A percentile compares a stretch with the other conserved stretches of the same genome.
These are phyloP conservation scores for Dactylis glomerata DNA, from an alignment of 176 grass and related monocot genomes.

Conservation along the genomic window DNA sequence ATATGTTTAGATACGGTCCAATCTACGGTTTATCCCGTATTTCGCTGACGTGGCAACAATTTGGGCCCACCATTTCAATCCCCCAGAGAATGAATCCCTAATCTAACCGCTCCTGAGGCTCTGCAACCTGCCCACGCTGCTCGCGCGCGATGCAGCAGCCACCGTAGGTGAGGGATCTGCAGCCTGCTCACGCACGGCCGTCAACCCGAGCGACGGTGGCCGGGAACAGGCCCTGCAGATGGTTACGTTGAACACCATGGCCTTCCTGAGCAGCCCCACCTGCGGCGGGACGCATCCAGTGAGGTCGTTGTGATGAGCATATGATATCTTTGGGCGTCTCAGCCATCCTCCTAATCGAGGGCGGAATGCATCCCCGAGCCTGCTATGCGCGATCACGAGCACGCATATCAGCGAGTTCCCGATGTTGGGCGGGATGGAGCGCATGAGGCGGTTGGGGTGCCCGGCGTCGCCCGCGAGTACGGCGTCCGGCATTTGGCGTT, in stretches of 20 bases:
- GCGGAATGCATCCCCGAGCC: no score
- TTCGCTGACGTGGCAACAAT: no score
- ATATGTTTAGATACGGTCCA: no score
- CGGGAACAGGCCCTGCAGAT: conserved; percentile 14
- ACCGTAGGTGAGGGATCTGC: no score
- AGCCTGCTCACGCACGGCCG: conserved; percentile 6
- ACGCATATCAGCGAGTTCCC: conserved; percentile 25
- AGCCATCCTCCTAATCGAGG: background rate
- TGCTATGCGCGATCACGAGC: conserved; percentile 10
- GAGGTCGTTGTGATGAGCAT: conserved; percentile 37
- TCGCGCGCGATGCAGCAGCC: no score
- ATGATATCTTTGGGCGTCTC: conserved; percentile 39
- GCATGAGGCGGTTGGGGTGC: conserved; percentile 27
- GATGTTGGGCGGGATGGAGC: conserved; percentile 18
- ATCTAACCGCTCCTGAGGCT: no score
- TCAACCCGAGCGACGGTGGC: background rate
- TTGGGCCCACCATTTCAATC: no score
- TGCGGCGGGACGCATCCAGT: conserved; percentile 18
- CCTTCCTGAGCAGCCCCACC: conserved; percentile 2
- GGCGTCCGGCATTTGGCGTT: no score
- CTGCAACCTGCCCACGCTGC: no score
- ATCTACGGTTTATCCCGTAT: no score
- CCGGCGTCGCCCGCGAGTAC: no score
- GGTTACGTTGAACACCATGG: conserved; percentile 39
- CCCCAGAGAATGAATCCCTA: no score